Evolutionary conservation across 2,329 filamentous ascomycete genomes (phyloP), one percentile per base, ranked within the genome.

Genomic region (Epichloe hybrida): DNA sequence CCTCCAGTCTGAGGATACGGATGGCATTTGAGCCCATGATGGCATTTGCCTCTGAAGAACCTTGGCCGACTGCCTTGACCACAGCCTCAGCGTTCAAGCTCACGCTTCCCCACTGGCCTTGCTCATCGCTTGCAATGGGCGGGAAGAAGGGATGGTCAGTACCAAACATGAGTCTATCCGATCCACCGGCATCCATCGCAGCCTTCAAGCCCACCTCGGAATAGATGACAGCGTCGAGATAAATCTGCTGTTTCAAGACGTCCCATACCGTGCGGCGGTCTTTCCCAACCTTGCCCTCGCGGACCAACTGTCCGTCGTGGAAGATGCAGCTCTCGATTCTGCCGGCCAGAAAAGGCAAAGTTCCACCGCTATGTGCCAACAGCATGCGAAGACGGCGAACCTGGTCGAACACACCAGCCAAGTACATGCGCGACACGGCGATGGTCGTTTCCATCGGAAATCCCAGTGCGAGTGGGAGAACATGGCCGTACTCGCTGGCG

Each of bases 391-490:
- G 67, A 8, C 72, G 70, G 0, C 76, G 77, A 43, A 88, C 84
- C 9, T 78, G 74, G 64, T 95, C 88, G 65, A 93, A 95, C 0
- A 94, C 85, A 0, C 88, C 86, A 0, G 84, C 79, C n/a, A 96
- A 72, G 50, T 88, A 82, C 88, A 96, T 94, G 45, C 90, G 75
- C 4, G 86, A 81, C 2, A 95, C 83, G 0, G 89, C 88, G 58
- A 96, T 91, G 1, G 90, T 95, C 0, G 90, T 96, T 68, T 96
- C 90, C 57, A 96, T 79, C 0, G 90, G 89, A 63, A 95, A 95
- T 0, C 90, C 90, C 3, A 96, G 71, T 0, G 88, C 87, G 0
- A 96, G 72, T 0, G 89, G 86, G 2, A 96, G 73, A 1, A 95
- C 88, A 64, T 95, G 90, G 0, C 90, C 90, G 62, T 94, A 95